Conservation (phyloP, 805 yeast species). For the Wickerhamia fluorescens region DNA sequence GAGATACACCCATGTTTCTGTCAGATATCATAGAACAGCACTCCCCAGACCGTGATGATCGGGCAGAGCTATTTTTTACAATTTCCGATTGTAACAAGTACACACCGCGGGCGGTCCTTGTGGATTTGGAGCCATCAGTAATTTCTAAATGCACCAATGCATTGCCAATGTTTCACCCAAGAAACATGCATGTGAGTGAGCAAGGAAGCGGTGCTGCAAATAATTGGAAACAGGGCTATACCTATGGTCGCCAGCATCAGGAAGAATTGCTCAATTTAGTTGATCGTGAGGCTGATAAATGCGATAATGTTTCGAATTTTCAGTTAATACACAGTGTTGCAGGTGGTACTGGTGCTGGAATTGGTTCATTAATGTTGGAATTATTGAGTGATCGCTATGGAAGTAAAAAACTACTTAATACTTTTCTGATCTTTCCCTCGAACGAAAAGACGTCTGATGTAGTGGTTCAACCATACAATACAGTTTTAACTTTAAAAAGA, state of each 20-base stretch:
- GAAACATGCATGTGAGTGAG: slow-evolving; percentile 72
- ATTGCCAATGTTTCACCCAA: slow-evolving; percentile 68
- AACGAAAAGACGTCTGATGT: slow-evolving; percentile 79
- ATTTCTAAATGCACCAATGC: slow-evolving; percentile 52
- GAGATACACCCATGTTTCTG: slow-evolving; percentile 4
- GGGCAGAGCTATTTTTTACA: slow-evolving; percentile 78
- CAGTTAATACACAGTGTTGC: slow-evolving; percentile 92
- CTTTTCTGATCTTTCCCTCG: slow-evolving; percentile 82
- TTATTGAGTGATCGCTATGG: slow-evolving; percentile 68
- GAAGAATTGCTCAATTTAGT: slow-evolving; percentile 78
- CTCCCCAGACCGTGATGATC: slow-evolving; percentile 44
- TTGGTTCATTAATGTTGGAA: slow-evolving; percentile 80
- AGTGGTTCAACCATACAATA: slow-evolving; percentile 97
- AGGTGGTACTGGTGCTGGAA: slow-evolving; percentile 98
- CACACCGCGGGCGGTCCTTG: slow-evolving; percentile 79
- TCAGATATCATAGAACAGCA: slow-evolving; percentile 8
- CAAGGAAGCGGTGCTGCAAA: slow-evolving; percentile 93
- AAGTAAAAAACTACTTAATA: slow-evolving; percentile 73
- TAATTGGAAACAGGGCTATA: slow-evolving; percentile 90
- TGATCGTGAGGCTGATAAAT: slow-evolving; percentile 83
- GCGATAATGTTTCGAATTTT: slow-evolving; percentile 86
- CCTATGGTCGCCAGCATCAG: slow-evolving; percentile 57
- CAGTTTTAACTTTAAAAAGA: slow-evolving; percentile 73
- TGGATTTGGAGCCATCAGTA: slow-evolving; percentile 90
- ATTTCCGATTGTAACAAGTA: slow-evolving; percentile 67